Evolutionary conservation across 495 filamentous ascomycete genomes (phyloP).

Genomic region (Bombardia bombarda): DNA sequence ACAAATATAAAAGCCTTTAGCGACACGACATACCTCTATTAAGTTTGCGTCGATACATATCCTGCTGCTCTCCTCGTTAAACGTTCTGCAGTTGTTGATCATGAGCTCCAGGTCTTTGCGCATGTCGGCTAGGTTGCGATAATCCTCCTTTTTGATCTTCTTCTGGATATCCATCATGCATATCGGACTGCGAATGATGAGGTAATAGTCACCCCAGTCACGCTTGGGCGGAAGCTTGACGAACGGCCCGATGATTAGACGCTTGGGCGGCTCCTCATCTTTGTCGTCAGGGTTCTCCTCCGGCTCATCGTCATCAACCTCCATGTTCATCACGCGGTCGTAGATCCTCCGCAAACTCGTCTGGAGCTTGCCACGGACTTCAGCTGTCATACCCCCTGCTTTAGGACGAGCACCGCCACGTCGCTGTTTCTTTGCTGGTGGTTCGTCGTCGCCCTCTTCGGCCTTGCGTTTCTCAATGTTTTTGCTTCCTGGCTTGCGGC

Average conservation of each 20-base stretch:
- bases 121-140: slow-evolving; percentile 72
- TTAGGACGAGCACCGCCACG: slow-evolving; percentile 61
- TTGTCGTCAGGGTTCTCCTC: slow-evolving; percentile 22
- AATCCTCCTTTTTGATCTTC: slow-evolving; percentile 91
- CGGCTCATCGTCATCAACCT: slow-evolving; percentile 53
- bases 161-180: slow-evolving; percentile 87
- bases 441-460: slow-evolving; percentile 70
- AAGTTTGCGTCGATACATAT: slow-evolving; percentile 86
- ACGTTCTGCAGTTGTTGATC: slow-evolving; percentile 84
- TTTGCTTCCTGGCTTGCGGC: slow-evolving; percentile 65
- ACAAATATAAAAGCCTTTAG: neutral
- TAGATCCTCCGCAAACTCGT: slow-evolving; percentile 66
- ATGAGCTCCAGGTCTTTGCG: slow-evolving; percentile 72
- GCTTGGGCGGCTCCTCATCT: slow-evolving; percentile 38
- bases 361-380: slow-evolving; percentile 58
- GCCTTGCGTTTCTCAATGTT: slow-evolving; percentile 75
- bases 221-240: slow-evolving; percentile 82
- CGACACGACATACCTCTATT: slow-evolving; percentile 62
- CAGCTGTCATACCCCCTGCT: slow-evolving; percentile 28
- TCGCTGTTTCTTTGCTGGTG: slow-evolving; percentile 69
- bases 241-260: slow-evolving; percentile 89
- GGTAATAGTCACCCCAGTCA: slow-evolving; percentile 86
- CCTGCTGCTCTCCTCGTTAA: slow-evolving; percentile 90
- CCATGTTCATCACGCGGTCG: slow-evolving; percentile 71
- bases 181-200: slow-evolving; percentile 85